Base-by-base conservation (phyloP, 805 yeast genomes). In the Candida oleophila region DNA sequence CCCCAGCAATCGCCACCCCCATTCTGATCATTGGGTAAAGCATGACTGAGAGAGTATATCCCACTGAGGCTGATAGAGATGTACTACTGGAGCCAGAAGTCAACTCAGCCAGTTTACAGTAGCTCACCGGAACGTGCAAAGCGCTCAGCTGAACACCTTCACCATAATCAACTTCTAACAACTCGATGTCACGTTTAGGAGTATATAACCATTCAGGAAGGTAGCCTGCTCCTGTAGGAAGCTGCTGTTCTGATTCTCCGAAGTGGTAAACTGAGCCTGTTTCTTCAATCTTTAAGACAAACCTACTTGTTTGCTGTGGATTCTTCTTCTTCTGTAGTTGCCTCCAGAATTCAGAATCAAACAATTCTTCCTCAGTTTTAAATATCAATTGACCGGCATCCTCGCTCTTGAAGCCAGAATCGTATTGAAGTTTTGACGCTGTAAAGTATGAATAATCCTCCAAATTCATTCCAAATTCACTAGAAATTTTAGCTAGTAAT, bases 81-180 rank as follows among this genome's bases (percentile, higher is more conserved):
- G 47, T 52, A 3, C 52, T 30, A 14, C 57, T 62, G 1, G 57
- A 59, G 7, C 51, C 44, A 14, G 53, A 48, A 3, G 61, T 50
- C 9, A 49, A 43, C 22, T 39, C 39, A 2, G 59, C 46, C 3
- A 60, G 54, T 14, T 53, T 41, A 38, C 62, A 58, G 22, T 43
- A 43, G 15, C 60, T 53, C 9, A 55, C 42, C 21, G 64, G 62
- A 3, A 50, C 45, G n/a, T 49, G 50, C 7, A 25, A 15, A 1
- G 47, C 34, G 8, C 21, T 19, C 2, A 19, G 18, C 3, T 25
- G 14, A n/a, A 44, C 35, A 12, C 41, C 19, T n/a, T 40, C 47
- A 2, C 63, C 61, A 25, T 50, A 53, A 19, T 50, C 52, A 3
- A 58, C 61, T 37, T 59, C 62, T 2, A 53, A 34, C 36, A 60